Base-by-base conservation (phyloP, 2,329 filamentous ascomycete genomes). In the Podosphaera fusca region DNA sequence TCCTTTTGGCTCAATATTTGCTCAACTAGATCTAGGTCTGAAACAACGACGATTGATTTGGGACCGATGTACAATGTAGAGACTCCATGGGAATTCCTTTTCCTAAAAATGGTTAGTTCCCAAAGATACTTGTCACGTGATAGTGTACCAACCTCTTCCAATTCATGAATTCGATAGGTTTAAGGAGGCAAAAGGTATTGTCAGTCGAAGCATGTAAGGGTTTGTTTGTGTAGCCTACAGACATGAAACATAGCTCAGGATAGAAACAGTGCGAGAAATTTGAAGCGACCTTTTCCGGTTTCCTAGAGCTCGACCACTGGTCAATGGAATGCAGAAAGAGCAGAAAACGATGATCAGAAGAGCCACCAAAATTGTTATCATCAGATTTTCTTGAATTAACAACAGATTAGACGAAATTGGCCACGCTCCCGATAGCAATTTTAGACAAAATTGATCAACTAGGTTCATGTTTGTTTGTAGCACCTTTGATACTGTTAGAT, bases 191-290 rank as follows among this genome's bases (percentile, higher is more conserved):
- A 58, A 7, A 46, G 55, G 55, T 67, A 45, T 31, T 51, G 38
- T 67, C 66, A 59, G 29, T 75, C 73, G 9, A 63, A 62, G 46
- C 73, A 67, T 54, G 72, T 70, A 36, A 6, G 6, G 8, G 21
- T n/a, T 38, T 21, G 7, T 45, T 8, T 31, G 2, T 8, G n/a
- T 10, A 65, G 71, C 66, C 61, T 72, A 69, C 61, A 79, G 74
- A 29, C 67, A 67, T 46, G 74, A 62, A 5, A 73, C 70, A 68
- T 82, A 76, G 45, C 77, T 76, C 7, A 81, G 40, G 55, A 75
- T 70, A 1, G 79, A 79, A 6, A 82, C 65, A 75, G 77, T 82
- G 66, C 82, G 82, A 34, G 77, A 76, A 30, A 75, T 33, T 30
- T 14, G 35, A 10, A 42, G 21, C 2, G 7, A 42, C 21, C 2